A percentile compares a stretch with the other conserved stretches of the same genome.
Conservation (phyloP, 768 basidiomycete species). For the Cystofilobasidium macerans region DNA sequence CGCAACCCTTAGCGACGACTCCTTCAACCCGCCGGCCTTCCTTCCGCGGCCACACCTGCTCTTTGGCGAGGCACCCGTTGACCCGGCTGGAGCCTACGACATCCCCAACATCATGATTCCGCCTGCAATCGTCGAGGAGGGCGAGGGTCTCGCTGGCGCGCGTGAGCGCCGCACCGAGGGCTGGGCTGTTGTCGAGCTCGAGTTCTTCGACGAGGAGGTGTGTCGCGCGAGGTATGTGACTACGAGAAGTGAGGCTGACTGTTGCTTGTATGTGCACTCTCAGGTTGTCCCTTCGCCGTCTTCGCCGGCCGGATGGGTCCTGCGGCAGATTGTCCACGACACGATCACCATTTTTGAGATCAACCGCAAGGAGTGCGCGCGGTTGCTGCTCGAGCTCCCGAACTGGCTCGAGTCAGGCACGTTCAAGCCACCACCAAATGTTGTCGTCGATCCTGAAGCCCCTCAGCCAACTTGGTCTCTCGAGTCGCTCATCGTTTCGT, state of each 20-base stretch:
- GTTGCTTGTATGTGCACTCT: not conserved
- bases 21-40: conserved; percentile 48
- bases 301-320: conserved; percentile 64
- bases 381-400: conserved; percentile 46
- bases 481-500: conserved; percentile 80
- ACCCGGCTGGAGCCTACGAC: conserved; percentile 45
- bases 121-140: conserved; percentile 64
- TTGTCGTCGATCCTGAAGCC: conserved; percentile 38
- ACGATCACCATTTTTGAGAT: conserved; percentile 82
- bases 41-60: conserved; percentile 37
- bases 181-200: conserved; percentile 21
- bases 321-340: conserved; percentile 64
- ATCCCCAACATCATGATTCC: conserved; percentile 73
- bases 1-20: conserved; percentile 50
- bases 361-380: conserved; percentile 88
- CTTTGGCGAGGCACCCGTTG: conserved; percentile 40
- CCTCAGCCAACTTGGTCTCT: conserved; percentile 67
- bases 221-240: conserved; percentile 13
- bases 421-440: conserved; percentile 59
- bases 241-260: not conserved
- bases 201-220: conserved; percentile 54
- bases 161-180: conserved; percentile 9
- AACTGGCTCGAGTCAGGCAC: conserved; percentile 66
- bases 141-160: not conserved
- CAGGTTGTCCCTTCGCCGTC: conserved; percentile 68